Conservation (phyloP, 345 rosid species). For the Gossypium ekmanianum region DNA sequence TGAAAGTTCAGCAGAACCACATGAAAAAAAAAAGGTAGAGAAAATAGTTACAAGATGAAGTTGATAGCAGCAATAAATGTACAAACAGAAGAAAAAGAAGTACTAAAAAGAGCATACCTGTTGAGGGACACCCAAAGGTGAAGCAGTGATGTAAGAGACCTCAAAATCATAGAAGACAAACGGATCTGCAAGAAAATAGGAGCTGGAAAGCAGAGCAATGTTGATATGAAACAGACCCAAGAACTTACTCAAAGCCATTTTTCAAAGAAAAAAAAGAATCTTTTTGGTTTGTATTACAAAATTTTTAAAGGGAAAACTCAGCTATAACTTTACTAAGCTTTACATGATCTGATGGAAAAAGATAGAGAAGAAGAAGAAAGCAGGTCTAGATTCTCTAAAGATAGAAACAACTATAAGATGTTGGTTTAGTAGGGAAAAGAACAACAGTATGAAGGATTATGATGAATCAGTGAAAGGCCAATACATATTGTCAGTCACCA, state of each 20-base stretch:
- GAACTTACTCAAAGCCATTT: constrained; percentile 51
- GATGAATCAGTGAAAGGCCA: background rate
- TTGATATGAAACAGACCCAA: constrained; percentile 47
- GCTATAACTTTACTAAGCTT: constrained; percentile 16
- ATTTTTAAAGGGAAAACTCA: background rate
- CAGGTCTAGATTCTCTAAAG: constrained; percentile 16
- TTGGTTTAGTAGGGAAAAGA: background rate
- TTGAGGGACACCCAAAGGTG: constrained; percentile 95
- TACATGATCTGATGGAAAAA: constrained; percentile 37
- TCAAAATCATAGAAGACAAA: constrained; percentile 58
- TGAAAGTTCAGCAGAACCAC: constrained; percentile 22
- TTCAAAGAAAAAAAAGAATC: background rate
- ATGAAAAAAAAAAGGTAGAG: constrained; percentile 4
- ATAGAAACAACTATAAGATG: constrained; percentile 31
- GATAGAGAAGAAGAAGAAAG: constrained; percentile 7
- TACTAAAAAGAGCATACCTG: constrained; percentile 44
- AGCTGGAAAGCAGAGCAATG: constrained; percentile 41
- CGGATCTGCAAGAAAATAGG: constrained; percentile 75
- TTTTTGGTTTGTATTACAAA: constrained; percentile 5
- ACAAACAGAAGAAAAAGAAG: constrained; percentile 27
- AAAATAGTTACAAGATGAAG: constrained; percentile 9
- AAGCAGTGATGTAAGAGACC: constrained; percentile 90
- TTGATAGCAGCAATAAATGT: constrained; percentile 1
- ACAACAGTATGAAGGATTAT: background rate
- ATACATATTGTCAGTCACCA: constrained; percentile 34